Evolutionary conservation across 768 basidiomycete genomes (phyloP), one percentile per base, ranked within the genome.

Genomic region (Tricholoma hemisulphureum): DNA sequence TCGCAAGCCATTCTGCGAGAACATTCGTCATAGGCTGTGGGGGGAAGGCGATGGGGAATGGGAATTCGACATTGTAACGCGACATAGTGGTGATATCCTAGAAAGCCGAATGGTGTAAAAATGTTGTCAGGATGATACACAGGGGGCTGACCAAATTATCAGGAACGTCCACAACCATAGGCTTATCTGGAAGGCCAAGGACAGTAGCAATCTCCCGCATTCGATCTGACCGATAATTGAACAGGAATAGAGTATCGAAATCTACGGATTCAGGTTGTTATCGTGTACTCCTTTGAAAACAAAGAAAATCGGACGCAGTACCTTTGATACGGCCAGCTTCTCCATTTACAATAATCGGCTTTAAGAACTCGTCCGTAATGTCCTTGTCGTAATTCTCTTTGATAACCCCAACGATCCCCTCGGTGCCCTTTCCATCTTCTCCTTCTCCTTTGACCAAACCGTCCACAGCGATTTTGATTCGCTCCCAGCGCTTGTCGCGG

Each of bases 201-300:
- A 98, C 84, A 26, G 82, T 75, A n/a, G 77, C 81, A 59, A 97
- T 88, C 74, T 98, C 95, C 48, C 95, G 86, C 90, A 98, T 93
- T 53, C 95, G 88, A 71, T 98, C 95, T 0, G 95, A 95, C 59
- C 95, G 88, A 73, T 98, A 97, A 78, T 98, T 98, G 86, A 96
- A 98, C 77, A 91, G 86, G 83, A 96, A 97, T 4, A 98, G 68
- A 0, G 94, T 95, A 72, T 97, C 95, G 41, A 77, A 81, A 57
- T 93, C 93, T 93, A 61, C 32, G 37, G 50, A 51, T 29, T 20
- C 34, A 41, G 14, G 10, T 21, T 46, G 21, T 21, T 11, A 10
- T 45, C 16, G 52, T 34, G 13, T 31, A 18, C 28, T 28, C 57
- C 18, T 23, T 9, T 49, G 16, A 51, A 35, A 51, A 56, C 26